Evolutionary conservation across 805 yeast genomes (phyloP).

Genomic region (Candida nanaspora): DNA sequence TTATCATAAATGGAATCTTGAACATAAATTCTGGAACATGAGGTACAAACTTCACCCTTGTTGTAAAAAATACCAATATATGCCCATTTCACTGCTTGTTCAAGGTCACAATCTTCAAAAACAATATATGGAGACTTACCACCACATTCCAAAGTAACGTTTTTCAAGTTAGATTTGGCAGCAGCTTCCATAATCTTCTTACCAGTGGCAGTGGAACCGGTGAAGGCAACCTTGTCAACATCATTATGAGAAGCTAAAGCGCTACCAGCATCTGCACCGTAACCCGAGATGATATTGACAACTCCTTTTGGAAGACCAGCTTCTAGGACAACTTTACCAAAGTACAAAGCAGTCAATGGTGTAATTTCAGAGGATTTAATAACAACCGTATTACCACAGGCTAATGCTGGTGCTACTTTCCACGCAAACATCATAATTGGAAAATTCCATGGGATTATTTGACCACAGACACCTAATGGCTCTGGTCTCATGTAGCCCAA

Average conservation of each 20-base stretch:
- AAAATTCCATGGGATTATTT: constrained; percentile 79
- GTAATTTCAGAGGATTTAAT: constrained; percentile 72
- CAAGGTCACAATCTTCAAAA: constrained; percentile 46
- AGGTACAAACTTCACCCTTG: constrained; percentile 42
- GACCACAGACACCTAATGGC: constrained; percentile 72
- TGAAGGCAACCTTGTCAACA: constrained; percentile 68
- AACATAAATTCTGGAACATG: constrained; percentile 38
- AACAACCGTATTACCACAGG: constrained; percentile 67
- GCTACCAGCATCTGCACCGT: constrained; percentile 63
- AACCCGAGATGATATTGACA: constrained; percentile 64
- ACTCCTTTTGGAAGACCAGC: constrained; percentile 77
- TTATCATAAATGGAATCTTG: constrained; percentile 36
- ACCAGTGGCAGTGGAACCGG: constrained; percentile 77
- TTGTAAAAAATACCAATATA: constrained; percentile 38
- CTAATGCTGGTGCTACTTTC: constrained; percentile 73
- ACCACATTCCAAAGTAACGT: constrained; percentile 55
- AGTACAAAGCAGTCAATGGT: constrained; percentile 63
- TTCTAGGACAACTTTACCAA: constrained; percentile 53
- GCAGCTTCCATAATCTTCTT: constrained; percentile 62
- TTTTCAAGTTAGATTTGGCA: constrained; percentile 47
- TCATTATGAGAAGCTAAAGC: constrained; percentile 58
- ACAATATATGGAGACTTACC: constrained; percentile 51
- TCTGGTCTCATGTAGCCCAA: constrained; percentile 46
- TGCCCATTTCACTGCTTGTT: constrained; percentile 45
- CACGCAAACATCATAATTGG: constrained; percentile 73